A percentile compares a stretch with the other conserved stretches of the same genome.
phyloP scores from a whole-genome alignment of 345 rosid genomes.

The Salix exigua region DNA sequence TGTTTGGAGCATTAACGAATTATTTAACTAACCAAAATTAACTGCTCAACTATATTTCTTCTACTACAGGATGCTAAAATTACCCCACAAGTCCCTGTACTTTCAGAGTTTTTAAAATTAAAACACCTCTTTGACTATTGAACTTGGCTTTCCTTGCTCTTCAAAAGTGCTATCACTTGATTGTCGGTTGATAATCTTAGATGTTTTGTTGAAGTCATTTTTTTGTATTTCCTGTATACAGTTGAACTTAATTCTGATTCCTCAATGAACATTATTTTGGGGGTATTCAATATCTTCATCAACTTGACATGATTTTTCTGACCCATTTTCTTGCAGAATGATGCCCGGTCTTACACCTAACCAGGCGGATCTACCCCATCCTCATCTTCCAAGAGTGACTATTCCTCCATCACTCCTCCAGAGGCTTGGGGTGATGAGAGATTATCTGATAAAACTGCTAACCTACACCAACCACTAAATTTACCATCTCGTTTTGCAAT shows the following conservation, averaged over 20 bases:
- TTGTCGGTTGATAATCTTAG: not conserved
- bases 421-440: constrained; percentile 99
- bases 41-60: not conserved
- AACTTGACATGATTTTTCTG: not conserved
- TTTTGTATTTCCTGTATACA: not conserved
- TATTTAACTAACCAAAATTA: not conserved
- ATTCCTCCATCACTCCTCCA: constrained; percentile 83
- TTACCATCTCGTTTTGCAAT: constrained; percentile 59
- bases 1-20: not conserved
- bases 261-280: not conserved
- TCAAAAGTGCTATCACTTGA: not conserved
- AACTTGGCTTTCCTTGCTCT: not conserved
- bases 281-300: not conserved
- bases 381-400: constrained; percentile 67
- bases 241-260: not conserved
- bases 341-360: constrained; percentile 35
- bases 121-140: not conserved
- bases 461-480: constrained; percentile 44
- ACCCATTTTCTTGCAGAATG: constrained; percentile 48
- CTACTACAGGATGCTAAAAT: not conserved
- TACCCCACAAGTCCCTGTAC: not conserved
- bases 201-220: not conserved
- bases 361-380: constrained; percentile 52
- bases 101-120: not conserved
- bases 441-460: constrained; percentile 60